A percentile compares a stretch with the other conserved stretches of the same genome.
Conservation (phyloP, 352 stramenopile species). For the Phytophthora litchii region DNA sequence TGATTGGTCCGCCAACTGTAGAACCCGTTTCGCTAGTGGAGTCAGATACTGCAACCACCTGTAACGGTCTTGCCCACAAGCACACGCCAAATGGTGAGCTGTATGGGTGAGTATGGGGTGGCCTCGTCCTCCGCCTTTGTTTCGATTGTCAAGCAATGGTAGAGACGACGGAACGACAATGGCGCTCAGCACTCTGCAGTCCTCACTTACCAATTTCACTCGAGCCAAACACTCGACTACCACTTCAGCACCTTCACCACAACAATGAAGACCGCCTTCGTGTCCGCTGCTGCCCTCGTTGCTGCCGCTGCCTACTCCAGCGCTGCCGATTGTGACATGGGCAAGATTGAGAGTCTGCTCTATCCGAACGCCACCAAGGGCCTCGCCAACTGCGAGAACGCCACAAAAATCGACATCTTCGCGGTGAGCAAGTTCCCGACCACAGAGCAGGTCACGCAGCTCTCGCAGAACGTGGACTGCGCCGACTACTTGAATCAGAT, state of each 20-base stretch:
- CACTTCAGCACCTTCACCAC: not conserved
- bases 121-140: not conserved
- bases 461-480: constrained; percentile 63
- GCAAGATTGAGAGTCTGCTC: constrained; percentile 56
- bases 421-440: constrained; percentile 52
- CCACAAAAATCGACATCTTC: constrained; percentile 68
- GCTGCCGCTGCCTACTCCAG: constrained; percentile 30
- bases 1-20: constrained; percentile 4
- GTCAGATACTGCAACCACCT: constrained; percentile 7
- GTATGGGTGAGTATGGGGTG: constrained; percentile 12
- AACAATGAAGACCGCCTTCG: constrained; percentile 36
- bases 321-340: constrained; percentile 54
- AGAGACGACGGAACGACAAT: constrained; percentile 11
- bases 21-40: constrained; percentile 4
- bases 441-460: constrained; percentile 51
- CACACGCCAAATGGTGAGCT: constrained; percentile 19
- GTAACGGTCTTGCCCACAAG: constrained; percentile 13
- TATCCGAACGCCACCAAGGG: constrained; percentile 61
- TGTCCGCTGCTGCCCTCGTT: constrained; percentile 29
- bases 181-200: not conserved
- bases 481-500: constrained; percentile 78
- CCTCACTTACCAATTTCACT: constrained; percentile 33
- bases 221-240: constrained; percentile 26
- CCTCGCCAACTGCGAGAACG: constrained; percentile 45
- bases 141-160: constrained; percentile 6